Percentiles rank a stretch among this genome's conserved stretches.
Evolutionary conservation across 352 stramenopile genomes (phyloP).

Genomic region (Phytopythium chamaehyphon): DNA sequence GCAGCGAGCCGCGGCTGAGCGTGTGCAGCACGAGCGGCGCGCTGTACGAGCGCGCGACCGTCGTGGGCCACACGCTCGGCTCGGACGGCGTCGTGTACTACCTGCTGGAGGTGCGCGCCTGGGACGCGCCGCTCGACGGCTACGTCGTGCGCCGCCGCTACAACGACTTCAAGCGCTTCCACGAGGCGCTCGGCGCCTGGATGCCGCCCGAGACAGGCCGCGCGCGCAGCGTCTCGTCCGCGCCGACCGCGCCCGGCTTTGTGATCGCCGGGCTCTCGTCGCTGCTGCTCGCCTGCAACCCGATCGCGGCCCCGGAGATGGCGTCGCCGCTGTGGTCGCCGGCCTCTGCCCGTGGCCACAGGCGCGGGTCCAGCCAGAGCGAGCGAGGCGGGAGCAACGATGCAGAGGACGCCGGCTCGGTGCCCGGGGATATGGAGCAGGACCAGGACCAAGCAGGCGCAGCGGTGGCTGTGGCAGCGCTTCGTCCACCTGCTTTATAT

Average conservation of each 20-base stretch:
- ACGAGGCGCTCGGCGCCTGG: slow-evolving; percentile 38
- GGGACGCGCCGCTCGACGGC: slow-evolving; percentile 65
- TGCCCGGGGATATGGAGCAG: neutral
- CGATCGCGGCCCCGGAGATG: slow-evolving; percentile 12
- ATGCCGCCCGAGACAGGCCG: slow-evolving; percentile 40
- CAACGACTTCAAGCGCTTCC: slow-evolving; percentile 71
- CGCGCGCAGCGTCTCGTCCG: slow-evolving; percentile 14
- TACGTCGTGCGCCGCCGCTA: slow-evolving; percentile 77
- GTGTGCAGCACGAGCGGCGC: slow-evolving; percentile 64
- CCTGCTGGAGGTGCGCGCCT: slow-evolving; percentile 66
- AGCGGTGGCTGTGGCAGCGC: neutral
- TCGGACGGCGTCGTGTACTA: slow-evolving; percentile 75
- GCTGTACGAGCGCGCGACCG: slow-evolving; percentile 67
- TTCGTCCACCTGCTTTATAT: no score
- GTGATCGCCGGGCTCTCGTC: slow-evolving; percentile 25
- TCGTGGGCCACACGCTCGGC: slow-evolving; percentile 60
- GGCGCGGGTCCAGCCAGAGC: slow-evolving; percentile 3
- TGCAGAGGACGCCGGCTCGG: neutral
- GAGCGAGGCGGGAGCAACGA: slow-evolving; percentile 2
- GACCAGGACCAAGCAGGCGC: neutral
- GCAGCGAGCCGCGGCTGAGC: slow-evolving; percentile 37
- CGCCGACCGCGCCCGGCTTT: slow-evolving; percentile 5
- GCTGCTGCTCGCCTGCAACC: slow-evolving; percentile 53
- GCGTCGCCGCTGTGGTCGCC: slow-evolving; percentile 54
- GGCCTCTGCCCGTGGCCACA: neutral